Base-by-base conservation (phyloP, 208 protist genomes). In the Trypanosoma cruzi region DNA sequence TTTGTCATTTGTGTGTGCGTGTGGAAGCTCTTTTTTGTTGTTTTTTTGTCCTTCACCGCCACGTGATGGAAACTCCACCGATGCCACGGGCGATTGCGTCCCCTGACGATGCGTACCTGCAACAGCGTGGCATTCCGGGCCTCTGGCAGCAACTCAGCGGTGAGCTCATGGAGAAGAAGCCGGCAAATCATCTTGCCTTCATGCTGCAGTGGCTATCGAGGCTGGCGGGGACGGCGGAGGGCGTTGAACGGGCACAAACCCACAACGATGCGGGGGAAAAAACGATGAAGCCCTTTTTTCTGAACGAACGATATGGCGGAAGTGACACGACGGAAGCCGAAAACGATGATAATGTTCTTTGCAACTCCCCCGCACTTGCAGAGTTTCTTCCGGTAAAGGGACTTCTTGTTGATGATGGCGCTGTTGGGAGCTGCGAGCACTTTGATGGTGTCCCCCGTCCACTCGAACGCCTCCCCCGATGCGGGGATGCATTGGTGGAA, bases 101-200 rank as follows among this genome's bases (percentile, higher is more conserved):
- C 3, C 22, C 22, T 42, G 85, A 93, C 48, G 73, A 87, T 59
- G 61, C 75, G n/a, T 92, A 92, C 67, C 62, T 93, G 7, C 75
- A 84, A 32, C 57, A 71, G 18, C 85, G 79, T 49, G 73, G 72
- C 37, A 81, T 95, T 52, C 46, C 68, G 3, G 55, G 80, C 4
- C 57, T 93, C 50, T 70, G 93, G 3, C 71, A 73, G 8, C 50
- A 79, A 40, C 80, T 95, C 4, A 77, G 77, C 11, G 58, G 82
- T 28, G 85, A 82, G 42, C 62, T 95, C 22, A 69, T 85, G 56
- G 66, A 81, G 16, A 49, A 75, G 0, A 89, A 90, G 66, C 90
- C 90, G 3, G 54, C 72, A 13, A 85, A 95, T 66, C 85, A 82
- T 52, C 60, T 82, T 20, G 71, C 53, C 22, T 95, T 92, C 68